These are phyloP conservation scores for Proliferodiscus dingleyae DNA, from an alignment of 2,329 filamentous ascomycete species.

Conservation along the genomic window DNA sequence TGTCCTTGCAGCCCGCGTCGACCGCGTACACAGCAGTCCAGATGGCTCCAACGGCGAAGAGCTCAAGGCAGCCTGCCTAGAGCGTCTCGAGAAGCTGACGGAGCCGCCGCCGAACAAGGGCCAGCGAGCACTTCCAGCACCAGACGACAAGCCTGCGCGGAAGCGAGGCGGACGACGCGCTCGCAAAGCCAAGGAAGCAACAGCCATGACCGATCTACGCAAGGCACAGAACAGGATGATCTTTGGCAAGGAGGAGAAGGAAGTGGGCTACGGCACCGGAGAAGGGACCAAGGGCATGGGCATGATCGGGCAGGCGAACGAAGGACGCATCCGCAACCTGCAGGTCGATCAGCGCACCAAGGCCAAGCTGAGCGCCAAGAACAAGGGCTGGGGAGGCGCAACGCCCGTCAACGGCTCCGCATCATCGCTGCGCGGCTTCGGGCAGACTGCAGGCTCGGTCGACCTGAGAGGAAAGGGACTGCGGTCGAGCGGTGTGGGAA, in stretches of 20 bases:
- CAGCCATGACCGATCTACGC: conserved; percentile 91
- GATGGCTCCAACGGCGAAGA: conserved; percentile 81
- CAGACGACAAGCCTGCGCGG: conserved; percentile 89
- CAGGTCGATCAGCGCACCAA: conserved; percentile 92
- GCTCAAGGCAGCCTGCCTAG: conserved; percentile 75
- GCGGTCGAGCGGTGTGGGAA: conserved; percentile 75
- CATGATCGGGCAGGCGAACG: conserved; percentile 87
- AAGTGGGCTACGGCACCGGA: conserved; percentile 84
- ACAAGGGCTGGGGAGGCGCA: conserved; percentile 84
- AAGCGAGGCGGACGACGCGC: conserved; percentile 90
- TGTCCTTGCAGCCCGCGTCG: conserved; percentile 86
- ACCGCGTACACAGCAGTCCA: conserved; percentile 74
- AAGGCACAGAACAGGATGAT: conserved; percentile 96
- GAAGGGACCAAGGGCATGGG: conserved; percentile 84
- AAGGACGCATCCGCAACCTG: conserved; percentile 80
- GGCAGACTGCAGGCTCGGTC: conserved; percentile 54
- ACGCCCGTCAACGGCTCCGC: conserved; percentile 62
- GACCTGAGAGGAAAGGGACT: conserved; percentile 70
- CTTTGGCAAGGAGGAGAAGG: conserved; percentile 92
- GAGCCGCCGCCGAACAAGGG: conserved; percentile 89
- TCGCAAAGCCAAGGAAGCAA: conserved; percentile 91
- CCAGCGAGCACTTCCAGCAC: conserved; percentile 77
- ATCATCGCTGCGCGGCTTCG: conserved; percentile 79
- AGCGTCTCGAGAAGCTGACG: conserved; percentile 86
- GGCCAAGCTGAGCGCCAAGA: conserved; percentile 90